Percentiles rank a stretch among this genome's conserved stretches.
Evolutionary conservation across 1,139 yeast species (phyloP).

Genomic region (Sporopachydermia cereana): DNA sequence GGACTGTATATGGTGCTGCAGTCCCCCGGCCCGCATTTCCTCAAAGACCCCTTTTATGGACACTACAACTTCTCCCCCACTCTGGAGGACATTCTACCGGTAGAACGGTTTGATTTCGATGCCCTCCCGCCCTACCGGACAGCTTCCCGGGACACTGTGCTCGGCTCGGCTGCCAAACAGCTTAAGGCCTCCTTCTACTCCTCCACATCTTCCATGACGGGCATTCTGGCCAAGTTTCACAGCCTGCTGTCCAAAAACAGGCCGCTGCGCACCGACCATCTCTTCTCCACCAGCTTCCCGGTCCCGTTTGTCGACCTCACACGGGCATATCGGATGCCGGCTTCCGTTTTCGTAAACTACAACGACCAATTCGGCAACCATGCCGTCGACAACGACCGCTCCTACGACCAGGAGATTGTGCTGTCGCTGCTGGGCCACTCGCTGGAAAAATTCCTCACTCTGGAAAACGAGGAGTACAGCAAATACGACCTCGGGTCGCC

Average conservation of each 20-base stretch:
- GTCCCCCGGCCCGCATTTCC: constrained; percentile 74
- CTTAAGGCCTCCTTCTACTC: constrained; percentile 43
- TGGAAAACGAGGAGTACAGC: constrained; percentile 21
- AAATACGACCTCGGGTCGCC: constrained; percentile 8
- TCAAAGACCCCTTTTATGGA: constrained; percentile 66
- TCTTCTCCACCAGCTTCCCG: constrained; percentile 33
- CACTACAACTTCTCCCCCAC: constrained; percentile 59
- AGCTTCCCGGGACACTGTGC: constrained; percentile 49
- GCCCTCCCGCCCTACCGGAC: constrained; percentile 47
- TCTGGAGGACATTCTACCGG: constrained; percentile 49
- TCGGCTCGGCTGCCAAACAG: constrained; percentile 37
- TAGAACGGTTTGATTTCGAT: constrained; percentile 56
- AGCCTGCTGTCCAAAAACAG: constrained; percentile 50
- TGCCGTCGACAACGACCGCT: constrained; percentile 63
- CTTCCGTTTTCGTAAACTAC: constrained; percentile 30
- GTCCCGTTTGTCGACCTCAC: constrained; percentile 21
- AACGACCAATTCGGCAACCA: constrained; percentile 30
- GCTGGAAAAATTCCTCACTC: constrained; percentile 56
- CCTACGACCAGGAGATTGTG: constrained; percentile 56
- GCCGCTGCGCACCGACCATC: constrained; percentile 31
- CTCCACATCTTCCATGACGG: constrained; percentile 84
- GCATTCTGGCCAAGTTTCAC: constrained; percentile 64
- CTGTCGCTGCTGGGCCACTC: constrained; percentile 73
- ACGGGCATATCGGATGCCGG: constrained; percentile 30
- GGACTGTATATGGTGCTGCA: constrained; percentile 58